These are phyloP conservation scores for Candida chilensis DNA, from an alignment of 805 yeast species.

Conservation along the genomic window DNA sequence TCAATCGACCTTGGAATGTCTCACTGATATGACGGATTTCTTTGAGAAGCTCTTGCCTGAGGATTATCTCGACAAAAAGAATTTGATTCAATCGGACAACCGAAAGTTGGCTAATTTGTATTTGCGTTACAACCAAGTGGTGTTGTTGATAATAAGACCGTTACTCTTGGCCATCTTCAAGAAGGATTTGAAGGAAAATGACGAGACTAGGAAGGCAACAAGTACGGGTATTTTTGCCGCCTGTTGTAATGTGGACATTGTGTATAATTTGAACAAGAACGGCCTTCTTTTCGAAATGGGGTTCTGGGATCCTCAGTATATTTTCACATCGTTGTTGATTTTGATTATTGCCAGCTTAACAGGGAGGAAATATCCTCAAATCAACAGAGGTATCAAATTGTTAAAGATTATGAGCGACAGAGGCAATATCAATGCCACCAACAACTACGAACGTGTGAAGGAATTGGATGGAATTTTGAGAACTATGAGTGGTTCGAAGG, in stretches of 20 bases:
- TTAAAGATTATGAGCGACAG: slow-evolving; percentile 21
- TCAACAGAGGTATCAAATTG: slow-evolving; percentile 17
- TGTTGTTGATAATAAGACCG: slow-evolving; percentile 22
- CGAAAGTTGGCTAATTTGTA: slow-evolving; percentile 22
- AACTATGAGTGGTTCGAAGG: neutral
- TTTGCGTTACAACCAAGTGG: slow-evolving; percentile 22
- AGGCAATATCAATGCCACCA: slow-evolving; percentile 24
- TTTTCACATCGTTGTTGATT: slow-evolving; percentile 20
- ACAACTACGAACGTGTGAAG: slow-evolving; percentile 9
- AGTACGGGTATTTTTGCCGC: slow-evolving; percentile 18
- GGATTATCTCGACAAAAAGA: slow-evolving; percentile 9
- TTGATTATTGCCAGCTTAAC: slow-evolving; percentile 16
- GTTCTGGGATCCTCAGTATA: slow-evolving; percentile 29
- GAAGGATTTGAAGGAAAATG: slow-evolving; percentile 6
- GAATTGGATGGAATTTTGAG: slow-evolving; percentile 9
- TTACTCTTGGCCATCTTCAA: slow-evolving; percentile 20
- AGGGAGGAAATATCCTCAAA: slow-evolving; percentile 8
- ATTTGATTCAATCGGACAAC: slow-evolving; percentile 10
- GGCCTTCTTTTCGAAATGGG: slow-evolving; percentile 22
- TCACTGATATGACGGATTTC: slow-evolving; percentile 16
- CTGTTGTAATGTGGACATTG: slow-evolving; percentile 17
- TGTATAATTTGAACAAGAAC: slow-evolving; percentile 15
- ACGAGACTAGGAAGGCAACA: slow-evolving; percentile 11
- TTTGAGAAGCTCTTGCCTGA: slow-evolving; percentile 20
- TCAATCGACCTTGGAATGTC: slow-evolving; percentile 16